Conservation (phyloP, 2,329 filamentous ascomycete species). For the Teratosphaeria nubilosa region DNA sequence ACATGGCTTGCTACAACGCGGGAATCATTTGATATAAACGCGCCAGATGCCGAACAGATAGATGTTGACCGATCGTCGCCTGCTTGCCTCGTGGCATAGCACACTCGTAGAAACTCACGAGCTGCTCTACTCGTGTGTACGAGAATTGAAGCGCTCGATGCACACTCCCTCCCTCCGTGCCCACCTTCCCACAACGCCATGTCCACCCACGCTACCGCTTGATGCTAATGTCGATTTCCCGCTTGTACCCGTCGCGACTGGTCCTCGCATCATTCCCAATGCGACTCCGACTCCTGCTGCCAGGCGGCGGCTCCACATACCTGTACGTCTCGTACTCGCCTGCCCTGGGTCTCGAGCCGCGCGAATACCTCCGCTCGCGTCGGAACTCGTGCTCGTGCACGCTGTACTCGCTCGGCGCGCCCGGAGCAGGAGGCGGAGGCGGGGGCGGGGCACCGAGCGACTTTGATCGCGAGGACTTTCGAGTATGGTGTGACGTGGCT, state of each 20-base stretch:
- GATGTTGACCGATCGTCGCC: neutral
- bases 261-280: conserved; percentile 12
- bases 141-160: neutral
- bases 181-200: conserved; percentile 6
- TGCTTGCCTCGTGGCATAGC: neutral
- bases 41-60: neutral
- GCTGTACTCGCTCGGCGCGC: conserved; percentile 27
- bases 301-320: conserved; percentile 31
- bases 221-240: conserved; percentile 9
- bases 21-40: neutral
- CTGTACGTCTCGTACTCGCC: conserved; percentile 37
- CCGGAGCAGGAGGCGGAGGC: conserved; percentile 8
- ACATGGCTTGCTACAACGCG: neutral
- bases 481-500: conserved; percentile 16
- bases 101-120: neutral
- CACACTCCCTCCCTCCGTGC: neutral
- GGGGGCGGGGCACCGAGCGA: conserved; percentile 1
- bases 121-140: neutral
- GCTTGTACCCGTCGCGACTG: conserved; percentile 13
- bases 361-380: conserved; percentile 26
- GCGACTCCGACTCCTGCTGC: conserved; percentile 15
- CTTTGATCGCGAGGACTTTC: conserved; percentile 15
- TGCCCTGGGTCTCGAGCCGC: conserved; percentile 5
- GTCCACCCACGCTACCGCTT: neutral
- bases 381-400: conserved; percentile 34